Evolutionary conservation across 139 green algal genomes (phyloP).

Genomic region (Picochlorum sp.): DNA sequence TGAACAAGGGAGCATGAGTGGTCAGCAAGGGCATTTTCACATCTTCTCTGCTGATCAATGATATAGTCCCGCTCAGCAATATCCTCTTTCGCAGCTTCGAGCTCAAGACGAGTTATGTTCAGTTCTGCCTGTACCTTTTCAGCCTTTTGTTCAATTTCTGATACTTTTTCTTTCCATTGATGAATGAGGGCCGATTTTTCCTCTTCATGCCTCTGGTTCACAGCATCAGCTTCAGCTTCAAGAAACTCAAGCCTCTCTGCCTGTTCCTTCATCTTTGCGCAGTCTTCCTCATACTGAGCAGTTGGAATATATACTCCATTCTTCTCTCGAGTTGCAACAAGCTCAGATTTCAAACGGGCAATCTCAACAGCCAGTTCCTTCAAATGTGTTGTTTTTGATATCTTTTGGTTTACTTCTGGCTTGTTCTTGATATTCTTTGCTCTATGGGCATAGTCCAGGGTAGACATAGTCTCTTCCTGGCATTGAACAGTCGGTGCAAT

Average conservation of each 20-base stretch:
- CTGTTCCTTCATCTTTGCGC: slow-evolving; percentile 40
- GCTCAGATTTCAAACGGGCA: slow-evolving; percentile 74
- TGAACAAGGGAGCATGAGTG: slow-evolving; percentile 16
- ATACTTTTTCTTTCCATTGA: not conserved
- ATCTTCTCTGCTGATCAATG: slow-evolving; percentile 22
- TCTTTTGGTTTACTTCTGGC: slow-evolving; percentile 86
- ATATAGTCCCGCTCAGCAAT: slow-evolving; percentile 30
- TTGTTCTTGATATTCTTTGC: slow-evolving; percentile 98
- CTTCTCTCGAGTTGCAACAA: slow-evolving; percentile 76
- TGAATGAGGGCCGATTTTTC: slow-evolving; percentile 3
- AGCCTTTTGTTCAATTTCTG: slow-evolving; percentile 12
- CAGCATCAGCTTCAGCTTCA: slow-evolving; percentile 20
- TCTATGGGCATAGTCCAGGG: slow-evolving; percentile 94
- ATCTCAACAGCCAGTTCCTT: slow-evolving; percentile 92
- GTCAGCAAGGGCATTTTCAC: slow-evolving; percentile 14
- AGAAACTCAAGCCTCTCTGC: slow-evolving; percentile 42
- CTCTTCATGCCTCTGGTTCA: slow-evolving; percentile 15
- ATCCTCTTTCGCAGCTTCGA: slow-evolving; percentile 5
- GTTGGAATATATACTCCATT: slow-evolving; percentile 41
- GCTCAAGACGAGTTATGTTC: slow-evolving; percentile 3
- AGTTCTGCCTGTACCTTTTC: slow-evolving; percentile 14
- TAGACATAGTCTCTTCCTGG: slow-evolving; percentile 91
- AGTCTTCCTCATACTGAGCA: slow-evolving; percentile 59
- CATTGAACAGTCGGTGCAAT: slow-evolving; percentile 77
- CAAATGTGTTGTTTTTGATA: slow-evolving; percentile 87